These are phyloP conservation scores for Quercus ilex DNA, from an alignment of 306 rosid genomes.

Conservation along the genomic window DNA sequence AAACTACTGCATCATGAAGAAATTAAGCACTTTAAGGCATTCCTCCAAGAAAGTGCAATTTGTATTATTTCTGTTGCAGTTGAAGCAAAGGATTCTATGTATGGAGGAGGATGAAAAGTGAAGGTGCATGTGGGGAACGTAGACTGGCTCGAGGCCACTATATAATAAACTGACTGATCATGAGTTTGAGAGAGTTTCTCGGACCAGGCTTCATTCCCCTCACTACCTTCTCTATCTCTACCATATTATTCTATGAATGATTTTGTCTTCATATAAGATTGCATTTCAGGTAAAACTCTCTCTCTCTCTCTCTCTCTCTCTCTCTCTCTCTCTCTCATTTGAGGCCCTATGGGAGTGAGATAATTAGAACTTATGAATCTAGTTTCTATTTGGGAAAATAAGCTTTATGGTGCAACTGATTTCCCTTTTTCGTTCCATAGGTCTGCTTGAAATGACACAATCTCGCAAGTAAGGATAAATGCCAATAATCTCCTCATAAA, in stretches of 20 bases:
- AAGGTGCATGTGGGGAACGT: conserved; percentile 40
- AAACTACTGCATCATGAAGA: conserved; percentile 4
- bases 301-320: not conserved
- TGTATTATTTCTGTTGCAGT: not conserved
- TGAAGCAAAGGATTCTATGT: not conserved
- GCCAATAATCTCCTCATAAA: too few species aligned
- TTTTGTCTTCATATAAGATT: not conserved
- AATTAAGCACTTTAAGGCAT: not conserved
- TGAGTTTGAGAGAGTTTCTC: conserved; percentile 16
- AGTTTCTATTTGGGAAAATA: too few species aligned
- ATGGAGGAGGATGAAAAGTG: conserved; percentile 28
- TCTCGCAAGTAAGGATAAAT: too few species aligned
- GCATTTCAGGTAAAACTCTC: not conserved
- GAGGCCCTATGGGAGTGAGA: too few species aligned
- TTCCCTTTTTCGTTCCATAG: too few species aligned
- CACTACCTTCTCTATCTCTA: conserved; percentile 28
- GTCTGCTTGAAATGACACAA: too few species aligned
- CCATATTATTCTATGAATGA: not conserved
- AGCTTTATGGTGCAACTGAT: too few species aligned
- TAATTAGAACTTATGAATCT: too few species aligned
- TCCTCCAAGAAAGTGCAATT: not conserved
- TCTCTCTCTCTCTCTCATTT: not conserved
- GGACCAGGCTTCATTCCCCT: conserved; percentile 69
- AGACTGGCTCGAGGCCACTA: conserved; percentile 29
- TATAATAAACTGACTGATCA: not conserved